Conservation (phyloP, 805 yeast genomes). For the Hanseniaspora meyeri region DNA sequence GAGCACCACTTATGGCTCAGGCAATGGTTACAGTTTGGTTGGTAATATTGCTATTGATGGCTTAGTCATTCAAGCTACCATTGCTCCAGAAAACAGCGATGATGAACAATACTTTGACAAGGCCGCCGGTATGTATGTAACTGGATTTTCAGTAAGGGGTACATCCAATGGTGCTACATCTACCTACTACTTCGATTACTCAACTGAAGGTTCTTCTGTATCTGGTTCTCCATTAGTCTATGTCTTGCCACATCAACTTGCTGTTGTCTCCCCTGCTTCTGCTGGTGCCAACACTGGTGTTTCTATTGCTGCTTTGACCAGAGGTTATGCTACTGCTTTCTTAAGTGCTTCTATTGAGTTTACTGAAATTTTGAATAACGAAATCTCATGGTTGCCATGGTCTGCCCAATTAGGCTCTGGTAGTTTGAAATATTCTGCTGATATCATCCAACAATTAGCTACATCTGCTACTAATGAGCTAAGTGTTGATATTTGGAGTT, state of each 20-base stretch:
- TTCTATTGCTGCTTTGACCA: conserved; percentile 35
- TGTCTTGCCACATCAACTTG: conserved; percentile 44
- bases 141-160: conserved; percentile 38
- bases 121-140: conserved; percentile 59
- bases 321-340: conserved; percentile 39
- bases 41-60: conserved; percentile 31
- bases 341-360: conserved; percentile 31
- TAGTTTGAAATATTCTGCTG: conserved; percentile 31
- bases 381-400: conserved; percentile 38
- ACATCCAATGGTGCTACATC: conserved; percentile 36
- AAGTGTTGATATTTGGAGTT: conserved; percentile 33
- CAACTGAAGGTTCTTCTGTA: conserved; percentile 39
- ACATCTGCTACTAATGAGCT: conserved; percentile 37
- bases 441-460: conserved; percentile 34
- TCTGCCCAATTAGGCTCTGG: conserved; percentile 23
- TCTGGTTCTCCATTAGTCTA: conserved; percentile 37
- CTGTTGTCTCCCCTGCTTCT: conserved; percentile 27
- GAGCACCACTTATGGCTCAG: conserved; percentile 24
- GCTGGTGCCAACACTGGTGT: conserved; percentile 32
- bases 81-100: conserved; percentile 30
- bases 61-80: conserved; percentile 40
- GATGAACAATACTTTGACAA: conserved; percentile 40
- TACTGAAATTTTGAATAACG: conserved; percentile 31
- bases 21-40: conserved; percentile 28
- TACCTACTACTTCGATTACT: conserved; percentile 37